Conservation (phyloP, 2,329 filamentous ascomycete species). For the Trichophyton equinum region DNA sequence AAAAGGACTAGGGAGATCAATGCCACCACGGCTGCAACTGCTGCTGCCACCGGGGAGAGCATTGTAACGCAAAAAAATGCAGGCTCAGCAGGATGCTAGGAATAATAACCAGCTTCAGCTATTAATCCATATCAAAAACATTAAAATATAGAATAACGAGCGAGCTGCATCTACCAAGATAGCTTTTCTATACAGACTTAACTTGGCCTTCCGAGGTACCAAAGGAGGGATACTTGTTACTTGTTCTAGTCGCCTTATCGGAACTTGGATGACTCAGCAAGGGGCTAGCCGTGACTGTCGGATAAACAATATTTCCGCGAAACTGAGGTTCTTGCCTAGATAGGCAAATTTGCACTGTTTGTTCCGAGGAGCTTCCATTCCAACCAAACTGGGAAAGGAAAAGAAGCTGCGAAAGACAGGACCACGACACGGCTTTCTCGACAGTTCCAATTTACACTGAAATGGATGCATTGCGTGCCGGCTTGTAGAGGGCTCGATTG, state of each 20-base stretch:
- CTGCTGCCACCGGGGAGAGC: conserved; percentile 21
- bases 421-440: too few species aligned
- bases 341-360: background rate
- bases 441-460: background rate
- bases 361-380: background rate
- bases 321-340: too few species aligned
- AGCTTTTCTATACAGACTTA: background rate
- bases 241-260: background rate
- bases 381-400: background rate
- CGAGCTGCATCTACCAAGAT: background rate
- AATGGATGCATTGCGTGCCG: background rate
- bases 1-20: conserved; percentile 24
- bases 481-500: background rate
- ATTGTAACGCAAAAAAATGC: conserved; percentile 6
- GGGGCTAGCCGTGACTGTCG: background rate
- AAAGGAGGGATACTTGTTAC: too few species aligned
- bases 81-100: background rate
- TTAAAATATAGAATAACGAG: background rate
- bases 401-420: background rate
- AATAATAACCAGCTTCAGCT: background rate
- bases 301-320: background rate
- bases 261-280: background rate
- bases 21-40: conserved; percentile 22
- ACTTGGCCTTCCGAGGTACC: too few species aligned
- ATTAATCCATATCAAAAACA: background rate